A percentile compares a stretch with the other conserved stretches of the same genome.
Conservation (phyloP, 345 rosid species). For the Arabis hirsuta region DNA sequence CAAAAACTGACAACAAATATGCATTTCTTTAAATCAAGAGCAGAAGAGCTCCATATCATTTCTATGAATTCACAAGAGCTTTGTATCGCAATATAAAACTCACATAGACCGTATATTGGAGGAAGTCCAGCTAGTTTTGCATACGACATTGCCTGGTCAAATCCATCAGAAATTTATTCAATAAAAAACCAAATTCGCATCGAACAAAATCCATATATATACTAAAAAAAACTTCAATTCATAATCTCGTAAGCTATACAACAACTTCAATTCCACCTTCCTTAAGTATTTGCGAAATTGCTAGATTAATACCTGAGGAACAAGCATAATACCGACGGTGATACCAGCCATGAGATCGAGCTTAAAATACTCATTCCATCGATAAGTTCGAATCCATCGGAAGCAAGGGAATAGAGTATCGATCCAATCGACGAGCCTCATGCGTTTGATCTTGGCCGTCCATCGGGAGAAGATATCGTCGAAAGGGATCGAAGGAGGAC, state of each 20-base stretch:
- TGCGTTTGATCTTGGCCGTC: slow-evolving; percentile 53
- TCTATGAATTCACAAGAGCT: slow-evolving; percentile 2
- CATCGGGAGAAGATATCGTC: slow-evolving; percentile 50
- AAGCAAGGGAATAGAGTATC: slow-evolving; percentile 70
- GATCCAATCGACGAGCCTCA: slow-evolving; percentile 65
- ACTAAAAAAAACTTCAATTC: neutral
- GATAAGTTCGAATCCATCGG: slow-evolving; percentile 87
- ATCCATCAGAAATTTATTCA: slow-evolving; percentile 38
- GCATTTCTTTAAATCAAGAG: neutral
- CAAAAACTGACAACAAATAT: neutral
- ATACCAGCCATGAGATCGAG: slow-evolving; percentile 91
- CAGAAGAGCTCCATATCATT: neutral
- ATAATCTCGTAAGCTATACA: slow-evolving; percentile 16
- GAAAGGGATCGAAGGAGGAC: slow-evolving; percentile 43
- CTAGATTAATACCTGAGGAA: slow-evolving; percentile 79
- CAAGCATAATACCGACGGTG: slow-evolving; percentile 96
- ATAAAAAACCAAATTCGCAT: neutral
- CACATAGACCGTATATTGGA: slow-evolving; percentile 93
- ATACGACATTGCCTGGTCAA: slow-evolving; percentile 95
- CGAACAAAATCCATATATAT: neutral
- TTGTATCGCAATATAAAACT: slow-evolving; percentile 45
- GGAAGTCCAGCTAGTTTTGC: slow-evolving; percentile 97
- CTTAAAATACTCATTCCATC: slow-evolving; percentile 79
- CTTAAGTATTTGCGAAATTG: neutral
- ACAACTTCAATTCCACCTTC: neutral